Conservation (phyloP, 2,329 filamentous ascomycete species). For the Colletotrichum orchidophilum region DNA sequence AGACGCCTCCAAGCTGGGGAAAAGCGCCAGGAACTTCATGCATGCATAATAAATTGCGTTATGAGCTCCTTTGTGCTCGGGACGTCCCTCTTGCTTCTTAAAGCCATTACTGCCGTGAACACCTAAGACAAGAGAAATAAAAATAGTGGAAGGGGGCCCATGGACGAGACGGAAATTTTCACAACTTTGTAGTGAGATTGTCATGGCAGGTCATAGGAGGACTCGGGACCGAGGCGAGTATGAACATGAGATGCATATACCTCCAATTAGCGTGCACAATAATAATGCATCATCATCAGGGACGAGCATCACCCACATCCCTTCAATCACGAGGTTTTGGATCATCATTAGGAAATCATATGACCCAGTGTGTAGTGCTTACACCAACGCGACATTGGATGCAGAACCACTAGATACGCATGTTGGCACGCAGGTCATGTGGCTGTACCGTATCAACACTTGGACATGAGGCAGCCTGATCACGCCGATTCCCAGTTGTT, state of each 20-base stretch:
- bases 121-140: not conserved
- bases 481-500: not conserved
- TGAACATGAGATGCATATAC: no score
- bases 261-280: no score
- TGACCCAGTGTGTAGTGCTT: no score
- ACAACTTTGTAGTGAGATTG: not conserved
- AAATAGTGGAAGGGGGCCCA: no score
- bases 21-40: not conserved
- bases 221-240: no score
- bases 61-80: not conserved
- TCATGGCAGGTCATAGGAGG: no score
- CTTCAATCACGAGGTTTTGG: no score
- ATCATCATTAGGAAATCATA: no score
- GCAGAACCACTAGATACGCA: not conserved
- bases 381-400: not conserved
- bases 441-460: not conserved
- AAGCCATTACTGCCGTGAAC: not conserved
- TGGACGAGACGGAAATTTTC: no score
- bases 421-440: not conserved
- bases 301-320: no score
- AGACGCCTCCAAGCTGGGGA: not conserved
- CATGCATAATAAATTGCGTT: not conserved
- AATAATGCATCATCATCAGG: no score
- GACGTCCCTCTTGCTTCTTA: not conserved
- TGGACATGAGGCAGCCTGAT: not conserved